A percentile compares a stretch with the other conserved stretches of the same genome.
Conservation (phyloP, 208 protist species). For the Acanthamoeba healyi region DNA sequence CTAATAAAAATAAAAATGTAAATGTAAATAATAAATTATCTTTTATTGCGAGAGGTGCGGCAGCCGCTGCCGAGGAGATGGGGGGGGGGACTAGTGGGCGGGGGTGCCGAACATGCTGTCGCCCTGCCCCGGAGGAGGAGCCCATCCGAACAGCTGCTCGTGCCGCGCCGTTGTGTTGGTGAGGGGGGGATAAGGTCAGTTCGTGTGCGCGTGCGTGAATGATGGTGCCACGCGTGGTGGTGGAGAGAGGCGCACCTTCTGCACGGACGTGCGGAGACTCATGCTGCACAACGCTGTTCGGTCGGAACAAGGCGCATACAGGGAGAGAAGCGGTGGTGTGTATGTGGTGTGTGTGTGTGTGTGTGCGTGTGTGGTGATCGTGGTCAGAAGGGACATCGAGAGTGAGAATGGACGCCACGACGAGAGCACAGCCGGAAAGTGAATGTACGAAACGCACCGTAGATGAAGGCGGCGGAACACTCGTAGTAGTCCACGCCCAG, state of each 20-base stretch:
- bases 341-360: too few relatives aligned
- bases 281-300: constrained; percentile 32
- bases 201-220: too few relatives aligned
- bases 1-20: too few relatives aligned
- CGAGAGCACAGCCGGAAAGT: not conserved
- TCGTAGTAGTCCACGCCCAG: constrained; percentile 25
- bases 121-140: constrained; percentile 6
- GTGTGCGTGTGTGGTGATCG: too few relatives aligned
- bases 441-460: not conserved
- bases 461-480: constrained; percentile 24
- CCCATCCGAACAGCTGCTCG: not conserved
- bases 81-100: not conserved
- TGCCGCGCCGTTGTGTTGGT: not conserved
- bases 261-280: constrained; percentile 14
- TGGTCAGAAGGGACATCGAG: too few relatives aligned
- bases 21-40: too few relatives aligned
- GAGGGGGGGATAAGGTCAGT: not conserved
- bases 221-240: too few relatives aligned
- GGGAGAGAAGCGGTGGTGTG: too few relatives aligned
- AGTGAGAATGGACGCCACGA: too few relatives aligned
- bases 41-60: too few relatives aligned
- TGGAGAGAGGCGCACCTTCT: not conserved
- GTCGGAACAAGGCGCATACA: too few relatives aligned
- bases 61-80: too few relatives aligned
- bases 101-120: not conserved